These are phyloP conservation scores for Euphorbia corollata DNA, from an alignment of 441 rosid species.

Conservation along the genomic window DNA sequence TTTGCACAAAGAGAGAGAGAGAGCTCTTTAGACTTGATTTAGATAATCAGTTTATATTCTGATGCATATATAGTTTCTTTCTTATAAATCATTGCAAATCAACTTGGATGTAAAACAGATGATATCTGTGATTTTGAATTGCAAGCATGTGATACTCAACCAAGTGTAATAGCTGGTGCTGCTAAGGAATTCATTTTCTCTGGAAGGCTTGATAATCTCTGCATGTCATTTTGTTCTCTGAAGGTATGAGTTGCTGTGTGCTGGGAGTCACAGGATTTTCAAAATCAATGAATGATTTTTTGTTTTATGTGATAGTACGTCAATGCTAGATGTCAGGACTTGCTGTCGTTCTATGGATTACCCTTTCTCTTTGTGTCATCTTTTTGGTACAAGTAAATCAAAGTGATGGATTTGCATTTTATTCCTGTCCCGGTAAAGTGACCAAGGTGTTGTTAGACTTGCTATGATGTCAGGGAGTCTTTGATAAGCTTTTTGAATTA, in stretches of 20 bases:
- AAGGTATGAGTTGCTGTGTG: conserved; percentile 38
- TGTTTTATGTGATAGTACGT: conserved; percentile 4
- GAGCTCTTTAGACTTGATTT: neutral
- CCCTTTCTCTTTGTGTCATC: neutral
- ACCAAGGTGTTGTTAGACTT: conserved; percentile 2
- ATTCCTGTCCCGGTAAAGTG: neutral
- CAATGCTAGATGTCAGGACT: neutral
- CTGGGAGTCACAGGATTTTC: neutral
- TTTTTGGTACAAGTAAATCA: neutral
- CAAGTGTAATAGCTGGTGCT: conserved; percentile 75
- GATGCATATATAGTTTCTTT: conserved; percentile 13
- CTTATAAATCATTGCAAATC: conserved; percentile 56
- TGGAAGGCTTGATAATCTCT: conserved; percentile 96
- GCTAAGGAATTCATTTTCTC: conserved; percentile 83
- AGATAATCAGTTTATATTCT: neutral
- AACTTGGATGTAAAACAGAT: conserved; percentile 57
- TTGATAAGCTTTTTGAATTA: conserved; percentile 1
- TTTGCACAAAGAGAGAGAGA: neutral
- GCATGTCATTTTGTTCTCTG: conserved; percentile 92
- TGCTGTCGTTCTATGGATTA: neutral
- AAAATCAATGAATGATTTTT: neutral
- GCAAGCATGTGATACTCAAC: conserved; percentile 98
- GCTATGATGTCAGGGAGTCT: neutral
- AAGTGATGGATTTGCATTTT: neutral
- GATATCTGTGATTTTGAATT: conserved; percentile 90